Evolutionary conservation across 495 filamentous ascomycete species (phyloP).

Genomic region (Cetradonia linearis): DNA sequence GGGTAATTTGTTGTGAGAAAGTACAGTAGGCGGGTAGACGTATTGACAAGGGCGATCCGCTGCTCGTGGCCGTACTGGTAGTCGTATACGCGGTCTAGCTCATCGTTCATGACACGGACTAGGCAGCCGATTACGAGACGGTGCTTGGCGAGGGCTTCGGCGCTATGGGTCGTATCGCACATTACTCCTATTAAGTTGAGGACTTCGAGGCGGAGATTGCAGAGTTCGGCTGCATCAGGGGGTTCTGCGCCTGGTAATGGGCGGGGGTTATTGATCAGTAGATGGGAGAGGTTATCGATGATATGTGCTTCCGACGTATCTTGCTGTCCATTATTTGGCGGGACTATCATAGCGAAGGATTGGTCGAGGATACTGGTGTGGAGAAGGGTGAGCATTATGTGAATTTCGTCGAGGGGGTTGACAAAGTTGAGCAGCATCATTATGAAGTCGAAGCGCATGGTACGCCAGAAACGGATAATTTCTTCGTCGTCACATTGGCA

Average conservation of each 20-base stretch:
- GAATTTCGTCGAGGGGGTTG: conserved; percentile 50
- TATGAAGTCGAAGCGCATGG: conserved; percentile 51
- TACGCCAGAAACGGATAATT: conserved; percentile 47
- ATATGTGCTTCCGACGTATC: conserved; percentile 46
- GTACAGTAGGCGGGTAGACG: conserved; percentile 50
- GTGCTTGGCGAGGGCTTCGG: conserved; percentile 43
- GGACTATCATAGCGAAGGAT: conserved; percentile 51
- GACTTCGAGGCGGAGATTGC: conserved; percentile 46
- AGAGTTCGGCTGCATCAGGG: conserved; percentile 41
- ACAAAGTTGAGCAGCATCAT: conserved; percentile 51
- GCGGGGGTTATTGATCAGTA: conserved; percentile 48
- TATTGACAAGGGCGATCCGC: conserved; percentile 46
- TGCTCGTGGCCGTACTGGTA: conserved; percentile 31
- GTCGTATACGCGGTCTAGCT: conserved; percentile 51
- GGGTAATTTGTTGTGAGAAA: conserved; percentile 44
- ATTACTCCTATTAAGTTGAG: conserved; percentile 46
- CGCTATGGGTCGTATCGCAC: conserved; percentile 39
- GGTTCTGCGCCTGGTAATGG: conserved; percentile 38
- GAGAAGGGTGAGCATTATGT: conserved; percentile 47
- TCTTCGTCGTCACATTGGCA: conserved; percentile 35
- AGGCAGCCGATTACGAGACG: conserved; percentile 47
- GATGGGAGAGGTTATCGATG: conserved; percentile 48
- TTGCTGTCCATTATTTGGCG: conserved; percentile 41
- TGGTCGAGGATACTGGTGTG: conserved; percentile 46
- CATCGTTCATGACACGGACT: conserved; percentile 52